Evolutionary conservation across 2,329 filamentous ascomycete genomes (phyloP).

Genomic region (Laburnicola sp.): DNA sequence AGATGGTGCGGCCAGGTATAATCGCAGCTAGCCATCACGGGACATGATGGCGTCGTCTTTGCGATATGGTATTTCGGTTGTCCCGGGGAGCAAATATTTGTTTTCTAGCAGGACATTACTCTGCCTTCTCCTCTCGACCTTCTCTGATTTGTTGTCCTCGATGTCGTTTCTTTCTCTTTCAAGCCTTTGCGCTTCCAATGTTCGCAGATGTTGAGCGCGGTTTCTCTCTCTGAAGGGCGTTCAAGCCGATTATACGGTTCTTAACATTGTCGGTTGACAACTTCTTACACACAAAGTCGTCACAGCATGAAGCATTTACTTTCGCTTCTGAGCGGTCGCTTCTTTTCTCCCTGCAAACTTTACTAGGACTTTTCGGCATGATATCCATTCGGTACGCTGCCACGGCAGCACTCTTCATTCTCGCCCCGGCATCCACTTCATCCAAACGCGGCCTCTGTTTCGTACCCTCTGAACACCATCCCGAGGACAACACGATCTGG

Average conservation of each 20-base stretch:
- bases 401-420: constrained; percentile 11
- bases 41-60: background rate
- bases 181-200: too few relatives aligned
- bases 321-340: background rate
- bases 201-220: too few relatives aligned
- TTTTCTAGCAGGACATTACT: too few relatives aligned
- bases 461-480: constrained; percentile 59
- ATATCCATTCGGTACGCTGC: background rate
- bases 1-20: background rate
- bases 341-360: too few relatives aligned
- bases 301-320: background rate
- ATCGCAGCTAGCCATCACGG: background rate
- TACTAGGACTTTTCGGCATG: constrained; percentile 2
- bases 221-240: too few relatives aligned
- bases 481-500: constrained; percentile 70
- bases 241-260: too few relatives aligned
- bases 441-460: constrained; percentile 74
- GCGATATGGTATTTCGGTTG: too few relatives aligned
- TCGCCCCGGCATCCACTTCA: constrained; percentile 42
- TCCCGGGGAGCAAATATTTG: too few relatives aligned
- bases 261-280: too few relatives aligned
- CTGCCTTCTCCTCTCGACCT: too few relatives aligned
- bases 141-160: too few relatives aligned
- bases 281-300: background rate
- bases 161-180: too few relatives aligned